phyloP scores from a whole-genome alignment of 768 basidiomycete species.

The Bullera alba region DNA sequence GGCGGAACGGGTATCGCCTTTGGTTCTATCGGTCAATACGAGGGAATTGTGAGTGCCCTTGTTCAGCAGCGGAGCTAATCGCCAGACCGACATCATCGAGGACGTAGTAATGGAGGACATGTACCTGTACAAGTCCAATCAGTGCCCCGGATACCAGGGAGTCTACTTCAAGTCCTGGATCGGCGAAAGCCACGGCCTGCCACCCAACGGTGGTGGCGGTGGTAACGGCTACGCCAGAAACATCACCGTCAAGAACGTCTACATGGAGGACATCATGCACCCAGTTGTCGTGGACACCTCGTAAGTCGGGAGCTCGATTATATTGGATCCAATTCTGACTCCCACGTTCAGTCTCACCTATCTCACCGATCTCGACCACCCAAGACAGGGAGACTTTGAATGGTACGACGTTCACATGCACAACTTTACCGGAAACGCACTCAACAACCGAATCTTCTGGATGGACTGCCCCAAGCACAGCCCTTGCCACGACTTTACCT shows the following conservation, averaged over 20 bases:
- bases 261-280: conserved; percentile 14
- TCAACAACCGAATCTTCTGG: conserved; percentile 10
- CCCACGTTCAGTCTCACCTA: too few species aligned
- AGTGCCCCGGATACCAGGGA: conserved; percentile 10
- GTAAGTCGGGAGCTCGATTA: neutral
- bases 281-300: conserved; percentile 2
- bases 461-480: conserved; percentile 9
- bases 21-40: conserved; percentile 47
- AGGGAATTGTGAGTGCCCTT: conserved; percentile 17
- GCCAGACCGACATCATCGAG: conserved; percentile 11
- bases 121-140: conserved; percentile 9
- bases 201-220: conserved; percentile 19
- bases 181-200: conserved; percentile 4
- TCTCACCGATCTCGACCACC: too few species aligned
- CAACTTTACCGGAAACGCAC: conserved; percentile 12
- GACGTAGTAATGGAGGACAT: conserved; percentile 16
- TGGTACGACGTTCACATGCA: conserved; percentile 15
- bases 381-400: neutral
- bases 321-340: neutral
- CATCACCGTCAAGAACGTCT: conserved; percentile 17
- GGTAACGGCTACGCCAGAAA: conserved; percentile 10
- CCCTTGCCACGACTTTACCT: conserved; percentile 10
- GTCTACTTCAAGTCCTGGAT: conserved; percentile 21
- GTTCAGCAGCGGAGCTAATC: neutral
- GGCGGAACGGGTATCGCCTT: conserved; percentile 48